Base-by-base conservation (phyloP, 257 asterid genomes). In the Lycium ferocissimum region DNA sequence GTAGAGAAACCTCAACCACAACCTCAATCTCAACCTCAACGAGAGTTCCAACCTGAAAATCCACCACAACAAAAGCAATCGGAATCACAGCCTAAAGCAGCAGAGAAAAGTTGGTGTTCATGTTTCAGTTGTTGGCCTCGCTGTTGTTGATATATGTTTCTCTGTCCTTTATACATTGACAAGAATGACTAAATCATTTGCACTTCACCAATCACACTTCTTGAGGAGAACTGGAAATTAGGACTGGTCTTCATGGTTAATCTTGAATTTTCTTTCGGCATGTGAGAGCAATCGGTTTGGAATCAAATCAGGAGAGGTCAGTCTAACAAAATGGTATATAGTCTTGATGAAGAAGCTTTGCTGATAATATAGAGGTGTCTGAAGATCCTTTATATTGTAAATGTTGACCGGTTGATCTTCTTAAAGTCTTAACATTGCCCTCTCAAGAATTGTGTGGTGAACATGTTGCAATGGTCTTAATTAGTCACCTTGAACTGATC, bases 1-100 rank as follows among this genome's bases (percentile, higher is more conserved):
- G 82, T 89, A 2, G 89, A 86, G 84, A 57, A 90, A 78, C 73
- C 63, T 76, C 15, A 76, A 35, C 9, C 82, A 51, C 82, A 14
- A 51, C 63, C 82, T 70, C 62, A 14, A 51, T 47, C 63, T 70
- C 62, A 66, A 33, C 14, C 73, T 65, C 62, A 76, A 76, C 47
- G 22, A 51, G 63, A 26, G 63, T 53, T 76, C 47, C 82, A 76
- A 51, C 82, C 65, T n/a, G 65, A 26, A 51, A 76, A 51, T 38
- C 63, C 26, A 12, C 33, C 61, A 13, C 26, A 22, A 26, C 63
- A 51, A 13, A 49, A 76, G 58, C 47, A 35, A 76, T 76, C 82
- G 51, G 62, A 76, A 76, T 13, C 82, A 76, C 82, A 51, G 15
- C 84, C 83, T 51, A 85, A 79, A 72, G 78, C 89, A 47, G 9